These are phyloP conservation scores for Rubia peregrina DNA, from an alignment of 305 asterid species.

Conservation along the genomic window DNA sequence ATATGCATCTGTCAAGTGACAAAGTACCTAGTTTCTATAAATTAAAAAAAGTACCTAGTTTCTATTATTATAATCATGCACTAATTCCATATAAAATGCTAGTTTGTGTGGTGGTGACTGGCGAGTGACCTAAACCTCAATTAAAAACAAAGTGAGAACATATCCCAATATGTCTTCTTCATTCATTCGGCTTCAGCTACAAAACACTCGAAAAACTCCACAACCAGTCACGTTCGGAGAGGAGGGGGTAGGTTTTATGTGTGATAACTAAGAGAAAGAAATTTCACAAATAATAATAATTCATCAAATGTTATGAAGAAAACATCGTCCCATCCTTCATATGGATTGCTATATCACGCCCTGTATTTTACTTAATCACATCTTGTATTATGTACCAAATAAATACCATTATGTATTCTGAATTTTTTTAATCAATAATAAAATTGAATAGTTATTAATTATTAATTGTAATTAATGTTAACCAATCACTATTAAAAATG, in stretches of 20 bases:
- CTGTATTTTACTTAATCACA: too few species aligned
- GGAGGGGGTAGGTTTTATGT: constrained; percentile 9
- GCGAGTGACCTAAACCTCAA: constrained; percentile 23
- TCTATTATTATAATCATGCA: too few species aligned
- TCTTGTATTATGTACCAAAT: too few species aligned
- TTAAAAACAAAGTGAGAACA: constrained; percentile 7
- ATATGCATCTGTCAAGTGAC: too few species aligned
- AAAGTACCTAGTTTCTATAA: too few species aligned
- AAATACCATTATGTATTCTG: too few species aligned
- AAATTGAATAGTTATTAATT: too few species aligned
- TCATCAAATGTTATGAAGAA: not conserved
- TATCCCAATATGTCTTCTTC: not conserved
- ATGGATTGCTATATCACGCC: too few species aligned
- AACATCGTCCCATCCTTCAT: constrained; percentile 28
- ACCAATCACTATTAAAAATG: too few species aligned
- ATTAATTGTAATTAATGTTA: too few species aligned
- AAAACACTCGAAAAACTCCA: constrained; percentile 19
- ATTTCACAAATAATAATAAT: not conserved
- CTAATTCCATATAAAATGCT: not conserved
- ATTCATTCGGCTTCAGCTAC: constrained; percentile 7
- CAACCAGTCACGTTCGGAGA: not conserved
- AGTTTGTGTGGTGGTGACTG: not conserved
- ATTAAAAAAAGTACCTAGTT: too few species aligned
- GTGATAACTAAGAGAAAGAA: constrained; percentile 10
- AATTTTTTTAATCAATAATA: too few species aligned